phyloP scores from a whole-genome alignment of 2,329 filamentous ascomycete species.

The Fonsecaea multimorphosa region DNA sequence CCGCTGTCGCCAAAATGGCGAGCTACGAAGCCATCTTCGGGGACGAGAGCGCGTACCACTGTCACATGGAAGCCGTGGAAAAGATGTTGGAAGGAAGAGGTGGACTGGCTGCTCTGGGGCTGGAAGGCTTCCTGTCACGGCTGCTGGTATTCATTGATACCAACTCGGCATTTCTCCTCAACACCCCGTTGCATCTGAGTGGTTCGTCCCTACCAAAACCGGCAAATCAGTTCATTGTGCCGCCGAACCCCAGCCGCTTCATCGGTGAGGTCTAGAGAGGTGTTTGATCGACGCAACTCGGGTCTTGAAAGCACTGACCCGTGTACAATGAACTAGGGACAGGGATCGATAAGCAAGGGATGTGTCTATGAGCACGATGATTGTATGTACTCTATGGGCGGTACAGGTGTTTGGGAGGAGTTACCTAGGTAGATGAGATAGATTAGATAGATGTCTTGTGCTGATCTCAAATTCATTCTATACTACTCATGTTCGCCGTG shows the following conservation, averaged over 20 bases:
- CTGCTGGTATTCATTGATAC: conserved; percentile 59
- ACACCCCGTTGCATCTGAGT: conserved; percentile 26
- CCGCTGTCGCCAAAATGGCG: conserved; percentile 59
- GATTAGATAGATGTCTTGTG: neutral
- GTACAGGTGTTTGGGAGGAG: no score
- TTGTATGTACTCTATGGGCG: neutral
- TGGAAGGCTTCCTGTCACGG: conserved; percentile 55
- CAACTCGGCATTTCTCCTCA: conserved; percentile 47
- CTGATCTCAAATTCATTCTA: neutral
- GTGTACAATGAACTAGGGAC: no score
- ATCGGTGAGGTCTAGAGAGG: conserved; percentile 15
- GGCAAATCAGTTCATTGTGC: conserved; percentile 24
- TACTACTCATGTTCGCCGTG: no score
- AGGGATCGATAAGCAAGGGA: neutral
- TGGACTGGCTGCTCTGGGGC: conserved; percentile 51
- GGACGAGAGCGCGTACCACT: conserved; percentile 49
- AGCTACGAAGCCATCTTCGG: conserved; percentile 61
- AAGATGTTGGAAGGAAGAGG: conserved; percentile 54
- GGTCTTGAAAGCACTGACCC: no score
- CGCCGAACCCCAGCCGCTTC: conserved; percentile 30
- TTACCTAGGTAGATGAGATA: no score
- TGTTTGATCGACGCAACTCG: no score
- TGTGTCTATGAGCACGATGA: neutral
- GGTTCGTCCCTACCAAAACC: conserved; percentile 25
- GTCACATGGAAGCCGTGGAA: conserved; percentile 56